Percentiles rank a stretch among this genome's conserved stretches.
phyloP scores from a whole-genome alignment of 2,329 filamentous ascomycete genomes.

The Cercospora sp. region DNA sequence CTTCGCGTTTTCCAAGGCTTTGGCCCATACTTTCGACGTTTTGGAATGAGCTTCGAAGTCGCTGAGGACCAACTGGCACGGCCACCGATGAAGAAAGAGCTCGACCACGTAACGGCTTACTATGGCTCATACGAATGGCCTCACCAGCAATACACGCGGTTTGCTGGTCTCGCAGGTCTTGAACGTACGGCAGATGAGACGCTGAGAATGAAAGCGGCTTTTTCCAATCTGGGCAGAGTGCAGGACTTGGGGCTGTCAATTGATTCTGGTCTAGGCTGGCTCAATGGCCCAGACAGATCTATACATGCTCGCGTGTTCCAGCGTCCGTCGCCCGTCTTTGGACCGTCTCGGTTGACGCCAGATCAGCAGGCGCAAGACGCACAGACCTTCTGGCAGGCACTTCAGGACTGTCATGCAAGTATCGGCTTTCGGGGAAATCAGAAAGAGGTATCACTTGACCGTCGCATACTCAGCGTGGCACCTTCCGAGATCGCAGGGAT shows the following conservation, averaged over 20 bases:
- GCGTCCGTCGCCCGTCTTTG: slow-evolving; percentile 51
- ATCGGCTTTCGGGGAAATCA: slow-evolving; percentile 13
- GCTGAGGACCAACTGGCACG: slow-evolving; percentile 53
- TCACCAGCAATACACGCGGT: slow-evolving; percentile 59
- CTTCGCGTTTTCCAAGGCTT: slow-evolving; percentile 64
- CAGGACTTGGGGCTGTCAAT: slow-evolving; percentile 67
- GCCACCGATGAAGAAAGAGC: slow-evolving; percentile 59
- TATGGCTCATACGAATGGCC: slow-evolving; percentile 70
- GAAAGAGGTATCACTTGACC: slow-evolving; percentile 30
- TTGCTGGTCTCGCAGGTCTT: slow-evolving; percentile 59
- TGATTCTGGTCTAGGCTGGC: slow-evolving; percentile 67
- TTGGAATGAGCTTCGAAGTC: slow-evolving; percentile 70
- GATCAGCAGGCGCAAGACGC: slow-evolving; percentile 29
- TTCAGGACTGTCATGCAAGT: slow-evolving; percentile 30
- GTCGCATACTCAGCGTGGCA: slow-evolving; percentile 17
- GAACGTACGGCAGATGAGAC: slow-evolving; percentile 66
- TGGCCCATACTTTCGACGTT: slow-evolving; percentile 60
- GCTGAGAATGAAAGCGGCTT: slow-evolving; percentile 60
- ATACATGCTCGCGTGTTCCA: slow-evolving; percentile 51
- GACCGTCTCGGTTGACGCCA: slow-evolving; percentile 28
- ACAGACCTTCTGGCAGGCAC: slow-evolving; percentile 31
- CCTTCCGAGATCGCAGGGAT: slow-evolving; percentile 26
- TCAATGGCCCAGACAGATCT: slow-evolving; percentile 62
- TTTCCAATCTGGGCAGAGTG: slow-evolving; percentile 58
- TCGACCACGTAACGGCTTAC: slow-evolving; percentile 58